phyloP scores from a whole-genome alignment of 192 early-diverging fungal species.

The Mortierella claussenii region DNA sequence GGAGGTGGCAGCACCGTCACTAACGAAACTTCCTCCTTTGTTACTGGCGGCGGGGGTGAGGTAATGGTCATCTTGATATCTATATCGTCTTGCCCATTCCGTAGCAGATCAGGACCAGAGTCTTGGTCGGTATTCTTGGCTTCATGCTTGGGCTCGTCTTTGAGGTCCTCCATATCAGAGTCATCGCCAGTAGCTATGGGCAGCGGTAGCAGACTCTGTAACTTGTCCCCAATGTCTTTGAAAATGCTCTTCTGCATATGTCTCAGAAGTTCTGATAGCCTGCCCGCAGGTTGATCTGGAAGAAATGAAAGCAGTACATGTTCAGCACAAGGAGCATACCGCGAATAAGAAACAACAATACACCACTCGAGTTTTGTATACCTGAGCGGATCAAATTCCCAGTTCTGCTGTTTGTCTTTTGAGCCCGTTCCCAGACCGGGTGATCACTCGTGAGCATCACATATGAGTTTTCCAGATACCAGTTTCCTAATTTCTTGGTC shows the following conservation, averaged over 20 bases:
- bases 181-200: constrained; percentile 7
- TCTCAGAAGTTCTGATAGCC: constrained; percentile 29
- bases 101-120: neutral
- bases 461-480: constrained; percentile 50
- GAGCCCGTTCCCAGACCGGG: constrained; percentile 29
- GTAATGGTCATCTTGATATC: neutral
- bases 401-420: constrained; percentile 38
- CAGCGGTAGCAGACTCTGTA: constrained; percentile 11
- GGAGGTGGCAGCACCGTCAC: too few relatives aligned
- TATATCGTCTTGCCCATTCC: neutral
- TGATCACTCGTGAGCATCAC: constrained; percentile 42
- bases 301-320: neutral
- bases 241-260: constrained; percentile 26
- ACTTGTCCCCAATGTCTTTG: constrained; percentile 29
- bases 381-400: constrained; percentile 46
- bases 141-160: neutral
- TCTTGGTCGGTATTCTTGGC: neutral
- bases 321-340: neutral
- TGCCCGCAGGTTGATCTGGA: constrained; percentile 9
- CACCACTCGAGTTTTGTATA: neutral
- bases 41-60: too few relatives aligned
- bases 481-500: constrained; percentile 29
- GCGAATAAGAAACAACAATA: neutral
- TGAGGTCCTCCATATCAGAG: constrained; percentile 10
- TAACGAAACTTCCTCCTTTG: too few relatives aligned